phyloP scores from a whole-genome alignment of 164 flowering plant genomes.

The Magnolia kwangsiensis region DNA sequence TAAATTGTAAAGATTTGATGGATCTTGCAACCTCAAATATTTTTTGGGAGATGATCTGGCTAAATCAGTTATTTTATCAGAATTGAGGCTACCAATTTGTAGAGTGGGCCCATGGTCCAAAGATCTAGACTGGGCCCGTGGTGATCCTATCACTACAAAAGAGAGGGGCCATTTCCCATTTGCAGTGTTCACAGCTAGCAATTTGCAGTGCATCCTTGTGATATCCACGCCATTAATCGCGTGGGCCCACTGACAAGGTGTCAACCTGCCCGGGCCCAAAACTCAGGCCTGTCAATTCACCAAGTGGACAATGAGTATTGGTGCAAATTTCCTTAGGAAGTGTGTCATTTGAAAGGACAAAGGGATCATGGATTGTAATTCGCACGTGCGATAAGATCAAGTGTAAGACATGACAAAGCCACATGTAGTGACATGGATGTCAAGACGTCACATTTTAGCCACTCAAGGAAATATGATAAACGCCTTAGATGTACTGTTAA shows the following conservation, averaged over 20 bases:
- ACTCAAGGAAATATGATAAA: not conserved
- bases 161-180: not conserved
- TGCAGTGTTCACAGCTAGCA: not conserved
- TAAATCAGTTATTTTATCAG: no score
- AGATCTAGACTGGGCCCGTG: not conserved
- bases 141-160: not conserved
- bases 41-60: no score
- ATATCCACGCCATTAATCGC: not conserved
- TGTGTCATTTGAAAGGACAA: not conserved
- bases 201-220: not conserved
- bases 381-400: not conserved
- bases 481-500: not conserved
- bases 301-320: not conserved
- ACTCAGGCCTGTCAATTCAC: not conserved
- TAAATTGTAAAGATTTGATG: no score
- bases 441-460: not conserved
- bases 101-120: not conserved
- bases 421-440: not conserved
- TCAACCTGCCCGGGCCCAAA: not conserved
- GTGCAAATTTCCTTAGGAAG: not conserved
- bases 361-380: not conserved
- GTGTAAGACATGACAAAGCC: not conserved
- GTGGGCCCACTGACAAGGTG: not conserved
- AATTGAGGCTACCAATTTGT: no score
- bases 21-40: no score